Evolutionary conservation across 345 rosid genomes (phyloP), one percentile per base, ranked within the genome.

Genomic region (Sonneratia alba): DNA sequence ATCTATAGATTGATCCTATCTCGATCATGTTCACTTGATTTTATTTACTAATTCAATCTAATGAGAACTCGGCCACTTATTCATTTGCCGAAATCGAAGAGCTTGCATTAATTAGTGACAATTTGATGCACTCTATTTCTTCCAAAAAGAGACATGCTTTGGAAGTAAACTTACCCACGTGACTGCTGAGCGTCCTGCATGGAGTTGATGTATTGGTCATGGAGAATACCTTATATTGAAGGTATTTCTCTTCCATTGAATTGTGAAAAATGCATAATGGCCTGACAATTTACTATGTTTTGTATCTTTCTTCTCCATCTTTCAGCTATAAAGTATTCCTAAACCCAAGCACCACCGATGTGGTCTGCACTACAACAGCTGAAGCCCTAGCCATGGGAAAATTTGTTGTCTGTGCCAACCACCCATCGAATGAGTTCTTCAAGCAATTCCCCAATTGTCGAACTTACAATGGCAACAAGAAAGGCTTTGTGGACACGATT

Each of bases 301-400:
- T 53, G 8, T 18, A 53, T 53, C 70, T 70, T 61, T 74, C 72
- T 68, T 71, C 56, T 76, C 71, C 71, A 38, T 76, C 19, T 53
- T 71, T 62, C 91, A 95, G 97, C 74, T 95, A 89, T 74, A 95
- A 86, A 81, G 92, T 90, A 78, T 95, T 95, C 82, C 82, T 95
- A 78, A 95, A 95, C 78, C 98, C 99, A 13, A 95, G 99, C 89
- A 95, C 98, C 62, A 90, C 96, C 15, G 99, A 95, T 66, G 97
- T 95, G 43, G 97, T 95, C 66, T 95, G 97, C 83, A 95, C 99
- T 36, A 92, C 97, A 47, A 92, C 96, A 9, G 94, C 97, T 68
- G 99, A 95, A 87, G 97, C 97, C 66, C 81, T 92, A 78, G 99
- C 99, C 40, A 92, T 95, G 99, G 97, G 97, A 2, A 95, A 95